Evolutionary conservation across 148 eudicot genomes (phyloP), one percentile per base, ranked within the genome.

Genomic region (Heliamphora exappendiculata): DNA sequence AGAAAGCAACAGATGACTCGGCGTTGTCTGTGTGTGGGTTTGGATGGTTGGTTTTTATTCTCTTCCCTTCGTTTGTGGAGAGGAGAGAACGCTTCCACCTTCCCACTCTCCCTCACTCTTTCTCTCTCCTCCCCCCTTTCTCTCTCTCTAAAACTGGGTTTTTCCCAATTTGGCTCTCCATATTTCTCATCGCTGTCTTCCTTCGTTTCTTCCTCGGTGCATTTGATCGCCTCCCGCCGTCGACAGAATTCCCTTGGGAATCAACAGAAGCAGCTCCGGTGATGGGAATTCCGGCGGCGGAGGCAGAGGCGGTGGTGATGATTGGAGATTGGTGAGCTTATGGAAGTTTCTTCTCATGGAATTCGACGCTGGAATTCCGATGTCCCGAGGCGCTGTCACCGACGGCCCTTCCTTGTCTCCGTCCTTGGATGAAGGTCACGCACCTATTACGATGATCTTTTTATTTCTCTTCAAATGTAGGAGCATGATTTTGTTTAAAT

Each of bases 31-130:
- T 37, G 67, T 19, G 57, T 37, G 37, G 57, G 58, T 37, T 47
- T 77, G 84, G 84, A 69, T 82, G 91, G 88, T 84, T 86, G 84
- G 86, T 83, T 88, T 88, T 88, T 65, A 81, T 81, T 82, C 87
- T 75, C 75, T 45, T 63, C 55, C 72, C 71, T 76, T 20, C 57
- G 75, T 87, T 76, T 82, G 86, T 85, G 88, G 90, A 82, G 87
- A 80, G 82, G 82, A 87, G 80, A 83, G 79, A 83, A 70, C 86
- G 58, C 41, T 36, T 49, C 55, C 60, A 3, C 45, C 60, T 0
- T 5, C 54, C 41, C 4, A 26, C 33, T 36, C 50, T 20, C 49
- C 24, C 62, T 36, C 42, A 69, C n/a, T 70, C 59, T 63, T 66
- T 63, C 72, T 68, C 78, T 49, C 72, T 26, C 70, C 63, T 55